phyloP scores from a whole-genome alignment of 139 green algal species.

The Chlamydomonas schloesseri region DNA sequence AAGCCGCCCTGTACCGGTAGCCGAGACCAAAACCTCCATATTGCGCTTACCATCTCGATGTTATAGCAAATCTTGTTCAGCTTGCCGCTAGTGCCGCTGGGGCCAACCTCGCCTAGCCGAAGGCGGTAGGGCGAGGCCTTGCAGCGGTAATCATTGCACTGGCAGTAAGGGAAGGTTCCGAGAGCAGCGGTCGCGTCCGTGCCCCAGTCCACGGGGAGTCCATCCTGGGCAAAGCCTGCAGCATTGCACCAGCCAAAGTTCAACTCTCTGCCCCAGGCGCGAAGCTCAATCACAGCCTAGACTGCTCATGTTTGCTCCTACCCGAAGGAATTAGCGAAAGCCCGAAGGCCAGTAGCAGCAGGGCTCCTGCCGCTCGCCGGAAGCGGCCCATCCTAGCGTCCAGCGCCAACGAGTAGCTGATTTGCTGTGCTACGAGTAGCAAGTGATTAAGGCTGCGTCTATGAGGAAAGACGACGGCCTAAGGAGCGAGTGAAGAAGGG shows the following conservation, averaged over 20 bases:
- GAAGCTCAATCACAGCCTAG: too few species aligned
- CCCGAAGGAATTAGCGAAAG: too few species aligned
- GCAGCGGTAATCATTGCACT: constrained; percentile 33
- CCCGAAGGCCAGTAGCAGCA: neutral
- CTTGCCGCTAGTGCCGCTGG: neutral
- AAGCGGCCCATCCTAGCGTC: neutral
- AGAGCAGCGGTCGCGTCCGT: neutral
- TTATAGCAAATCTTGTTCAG: constrained; percentile 17
- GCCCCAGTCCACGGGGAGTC: neutral
- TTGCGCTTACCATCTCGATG: constrained; percentile 22
- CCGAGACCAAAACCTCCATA: neutral
- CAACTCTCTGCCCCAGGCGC: too few species aligned
- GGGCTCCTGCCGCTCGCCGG: neutral
- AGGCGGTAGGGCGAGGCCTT: constrained; percentile 31
- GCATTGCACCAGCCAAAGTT: too few species aligned
- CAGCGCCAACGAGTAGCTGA: neutral
- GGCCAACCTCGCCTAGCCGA: neutral
- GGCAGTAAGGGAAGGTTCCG: constrained; percentile 18
- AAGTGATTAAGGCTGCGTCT: too few species aligned
- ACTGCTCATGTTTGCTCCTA: too few species aligned
- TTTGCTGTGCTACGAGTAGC: too few species aligned
- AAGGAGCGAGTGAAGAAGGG: too few species aligned
- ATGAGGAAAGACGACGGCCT: too few species aligned
- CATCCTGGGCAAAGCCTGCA: neutral
- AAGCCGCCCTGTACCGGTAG: too few species aligned